Conservation (phyloP, 1,139 yeast genomes). For the Pneumocystis jirovecii region DNA sequence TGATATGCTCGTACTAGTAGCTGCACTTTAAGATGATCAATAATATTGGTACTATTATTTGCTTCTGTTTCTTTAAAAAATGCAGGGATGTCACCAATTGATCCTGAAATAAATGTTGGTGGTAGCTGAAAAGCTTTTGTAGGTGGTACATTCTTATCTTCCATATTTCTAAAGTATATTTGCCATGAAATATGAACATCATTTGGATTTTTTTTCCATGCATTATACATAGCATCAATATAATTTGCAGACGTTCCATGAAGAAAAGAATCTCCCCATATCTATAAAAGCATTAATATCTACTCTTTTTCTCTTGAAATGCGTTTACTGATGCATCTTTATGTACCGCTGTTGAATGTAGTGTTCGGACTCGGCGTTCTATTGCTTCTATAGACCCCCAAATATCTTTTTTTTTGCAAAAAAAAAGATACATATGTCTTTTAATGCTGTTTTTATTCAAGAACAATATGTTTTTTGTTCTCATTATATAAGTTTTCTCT, state of each 20-base stretch:
- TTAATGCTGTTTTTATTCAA: background rate
- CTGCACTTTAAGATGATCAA: slow-evolving; percentile 88
- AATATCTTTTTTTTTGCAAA: background rate
- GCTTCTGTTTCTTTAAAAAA: slow-evolving; percentile 32
- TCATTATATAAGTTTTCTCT: background rate
- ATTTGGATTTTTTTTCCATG: slow-evolving; percentile 81
- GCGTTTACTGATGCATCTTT: background rate
- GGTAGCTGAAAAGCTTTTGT: slow-evolving; percentile 76
- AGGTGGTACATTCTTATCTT: slow-evolving; percentile 51
- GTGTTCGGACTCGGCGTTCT: background rate
- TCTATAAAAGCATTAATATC: background rate
- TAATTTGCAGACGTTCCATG: slow-evolving; percentile 79
- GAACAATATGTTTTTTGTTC: background rate
- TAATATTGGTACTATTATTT: slow-evolving; percentile 37
- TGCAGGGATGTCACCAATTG: slow-evolving; percentile 55
- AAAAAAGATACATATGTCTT: background rate
- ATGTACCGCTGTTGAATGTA: background rate
- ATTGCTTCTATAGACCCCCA: background rate
- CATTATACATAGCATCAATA: slow-evolving; percentile 93
- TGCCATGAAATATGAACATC: slow-evolving; percentile 95
- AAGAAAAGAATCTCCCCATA: slow-evolving; percentile 49
- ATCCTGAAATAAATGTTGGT: slow-evolving; percentile 56
- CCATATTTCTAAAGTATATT: slow-evolving; percentile 80
- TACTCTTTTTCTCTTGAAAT: background rate
- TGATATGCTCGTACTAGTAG: slow-evolving; percentile 94